Base-by-base conservation (phyloP, 1,284 basidiomycete genomes). In the Leucocoprinus gongylophorus region DNA sequence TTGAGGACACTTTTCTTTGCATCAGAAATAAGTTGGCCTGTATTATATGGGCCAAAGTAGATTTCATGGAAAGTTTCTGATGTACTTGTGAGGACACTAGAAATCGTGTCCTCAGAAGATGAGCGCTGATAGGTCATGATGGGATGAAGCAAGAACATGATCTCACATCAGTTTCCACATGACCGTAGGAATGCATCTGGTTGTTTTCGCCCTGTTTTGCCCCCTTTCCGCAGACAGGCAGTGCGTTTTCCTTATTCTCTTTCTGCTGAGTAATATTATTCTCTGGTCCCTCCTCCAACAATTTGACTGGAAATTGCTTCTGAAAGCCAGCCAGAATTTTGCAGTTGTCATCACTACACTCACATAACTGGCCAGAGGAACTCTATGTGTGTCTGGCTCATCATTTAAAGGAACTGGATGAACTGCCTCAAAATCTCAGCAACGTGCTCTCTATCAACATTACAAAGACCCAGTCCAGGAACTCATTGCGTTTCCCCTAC, bases 361-460 rank as follows among this genome's bases (percentile, higher is more conserved):
- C 44, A 28, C 50, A 20, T 13, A 43, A 8, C 28, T 20, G 21
- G 23, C 23, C 68, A 87, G 90, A 93, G 77, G 91, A 95, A 62
- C 76, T 99, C 0, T 95, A 95, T 0, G 90, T 99, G 9, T 84
- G 95, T 29, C 80, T 99, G 15, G 94, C 95, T 0, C 95, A 99
- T 66, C 82, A 97, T 32, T 94, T 97, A 38, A 95, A 95, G 66
- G 95, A 99, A 71, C 81, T 99, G 35, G 93, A 98, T 62, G 85
- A 93, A 60, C 78, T 99, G 4, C 95, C 97, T 0, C 90, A 97
- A 68, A 88, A 92, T 48, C 77, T 99, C 55, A 87, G 85, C 62
- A 26, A 3, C 6, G 23, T 26, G 23, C 23, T 6, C 23, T 26
- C 23, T 6, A 26, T 26, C 23, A 26, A 26, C 3, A 26, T 3